These are phyloP conservation scores for Ophiostoma montium DNA, from an alignment of 2,329 filamentous ascomycete genomes.

Conservation along the genomic window DNA sequence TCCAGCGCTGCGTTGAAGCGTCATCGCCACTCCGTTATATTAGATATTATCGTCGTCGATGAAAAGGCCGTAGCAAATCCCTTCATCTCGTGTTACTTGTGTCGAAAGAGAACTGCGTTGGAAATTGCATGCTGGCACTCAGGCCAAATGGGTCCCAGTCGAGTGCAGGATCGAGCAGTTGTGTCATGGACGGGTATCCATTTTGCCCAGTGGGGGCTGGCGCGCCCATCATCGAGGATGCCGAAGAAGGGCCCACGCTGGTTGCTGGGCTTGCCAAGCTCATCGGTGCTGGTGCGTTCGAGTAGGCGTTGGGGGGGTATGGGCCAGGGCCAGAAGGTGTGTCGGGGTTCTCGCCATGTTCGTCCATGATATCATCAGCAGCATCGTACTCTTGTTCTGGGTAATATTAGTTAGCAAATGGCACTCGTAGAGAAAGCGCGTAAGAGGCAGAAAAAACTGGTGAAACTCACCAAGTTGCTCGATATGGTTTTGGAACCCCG, in stretches of 20 bases:
- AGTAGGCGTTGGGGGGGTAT: slow-evolving; percentile 44
- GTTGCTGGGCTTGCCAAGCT: slow-evolving; percentile 24
- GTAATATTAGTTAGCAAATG: slow-evolving; percentile 3
- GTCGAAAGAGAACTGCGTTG: slow-evolving; percentile 66
- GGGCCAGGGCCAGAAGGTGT: slow-evolving; percentile 50
- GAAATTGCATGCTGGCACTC: slow-evolving; percentile 90
- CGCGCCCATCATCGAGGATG: slow-evolving; percentile 8
- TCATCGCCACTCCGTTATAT: not conserved
- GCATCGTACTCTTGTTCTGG: slow-evolving; percentile 96
- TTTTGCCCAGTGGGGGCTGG: slow-evolving; percentile 26
- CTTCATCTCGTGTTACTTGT: slow-evolving; percentile 37
- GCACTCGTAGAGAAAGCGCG: not conserved
- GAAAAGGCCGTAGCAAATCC: not conserved
- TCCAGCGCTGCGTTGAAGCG: too few relatives aligned
- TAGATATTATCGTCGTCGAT: not conserved
- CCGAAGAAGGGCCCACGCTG: slow-evolving; percentile 12
- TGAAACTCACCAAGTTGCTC: slow-evolving; percentile 79
- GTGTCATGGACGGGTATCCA: slow-evolving; percentile 53
- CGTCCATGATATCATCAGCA: slow-evolving; percentile 77
- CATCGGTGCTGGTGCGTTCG: slow-evolving; percentile 27
- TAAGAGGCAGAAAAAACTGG: not conserved
- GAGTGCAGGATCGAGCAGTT: slow-evolving; percentile 61
- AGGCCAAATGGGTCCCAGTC: slow-evolving; percentile 91
- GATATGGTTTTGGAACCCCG: slow-evolving; percentile 80
- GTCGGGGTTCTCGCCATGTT: slow-evolving; percentile 49